These are phyloP conservation scores for Hydnomerulius pinastri DNA, from an alignment of 768 basidiomycete species.

Conservation along the genomic window DNA sequence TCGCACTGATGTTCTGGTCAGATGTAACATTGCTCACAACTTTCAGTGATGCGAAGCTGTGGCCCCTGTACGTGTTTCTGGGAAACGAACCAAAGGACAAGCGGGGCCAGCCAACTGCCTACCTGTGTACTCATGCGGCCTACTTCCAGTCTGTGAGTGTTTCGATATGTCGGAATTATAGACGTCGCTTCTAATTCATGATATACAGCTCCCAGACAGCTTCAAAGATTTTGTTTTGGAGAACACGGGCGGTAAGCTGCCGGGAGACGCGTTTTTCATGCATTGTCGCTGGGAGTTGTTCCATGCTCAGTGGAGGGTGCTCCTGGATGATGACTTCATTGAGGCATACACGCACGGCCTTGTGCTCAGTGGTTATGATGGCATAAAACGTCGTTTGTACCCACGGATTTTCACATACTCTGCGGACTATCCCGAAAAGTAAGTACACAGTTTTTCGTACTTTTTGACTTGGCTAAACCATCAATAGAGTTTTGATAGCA, in stretches of 20 bases:
- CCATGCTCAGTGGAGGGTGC: constrained; percentile 13
- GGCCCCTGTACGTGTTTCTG: constrained; percentile 26
- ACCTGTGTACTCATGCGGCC: constrained; percentile 8
- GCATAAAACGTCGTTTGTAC: constrained; percentile 12
- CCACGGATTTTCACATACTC: constrained; percentile 31
- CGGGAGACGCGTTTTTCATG: background rate
- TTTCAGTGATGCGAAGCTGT: constrained; percentile 31
- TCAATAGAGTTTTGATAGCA: constrained; percentile 21
- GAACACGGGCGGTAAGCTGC: background rate
- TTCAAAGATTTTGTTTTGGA: constrained; percentile 13
- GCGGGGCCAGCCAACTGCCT: constrained; percentile 12
- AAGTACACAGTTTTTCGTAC: background rate
- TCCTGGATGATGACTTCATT: constrained; percentile 12
- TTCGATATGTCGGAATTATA: too few relatives aligned
- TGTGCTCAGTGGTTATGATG: constrained; percentile 10
- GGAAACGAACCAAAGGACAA: constrained; percentile 28
- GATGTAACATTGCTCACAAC: constrained; percentile 33
- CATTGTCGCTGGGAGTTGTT: constrained; percentile 16
- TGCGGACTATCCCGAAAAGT: constrained; percentile 40
- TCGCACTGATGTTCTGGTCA: constrained; percentile 29
- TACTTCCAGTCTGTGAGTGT: constrained; percentile 13
- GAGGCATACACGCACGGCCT: constrained; percentile 14
- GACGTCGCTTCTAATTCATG: too few relatives aligned
- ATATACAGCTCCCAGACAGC: constrained; percentile 15
- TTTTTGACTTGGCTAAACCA: too few relatives aligned